Base-by-base conservation (phyloP, 805 yeast species). In the Priceomyces haplophilus region DNA sequence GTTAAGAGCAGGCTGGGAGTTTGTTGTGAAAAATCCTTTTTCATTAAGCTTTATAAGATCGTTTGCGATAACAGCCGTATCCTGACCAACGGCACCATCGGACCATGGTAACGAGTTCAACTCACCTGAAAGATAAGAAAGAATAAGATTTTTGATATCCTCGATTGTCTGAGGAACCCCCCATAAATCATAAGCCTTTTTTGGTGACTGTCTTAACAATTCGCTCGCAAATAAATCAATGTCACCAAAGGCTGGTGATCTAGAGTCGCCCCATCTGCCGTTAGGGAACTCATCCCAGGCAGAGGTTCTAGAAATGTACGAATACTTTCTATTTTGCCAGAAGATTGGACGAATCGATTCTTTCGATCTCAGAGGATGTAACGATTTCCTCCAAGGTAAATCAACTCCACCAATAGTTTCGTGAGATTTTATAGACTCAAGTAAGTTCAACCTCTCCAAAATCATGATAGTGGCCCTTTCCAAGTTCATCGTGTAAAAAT, bases 241-340 rank as follows among this genome's bases (percentile, higher is more conserved):
- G 50, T 87, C 95, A 55, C 96, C 96, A 66, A 85, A 90, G 1
- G 98, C 98, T 3, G 99, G 99, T 34, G 98, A 93, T 46, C 96
- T 75, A 3, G 97, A 87, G 62, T 93, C 97, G 56, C 99, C 99
- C 90, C 97, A 93, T 69, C 99, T 77, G 47, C 99, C 99, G 64
- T 91, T 93, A 40, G 99, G 99, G 59, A 91, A 93, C 64, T 93
- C 99, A 67, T 93, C 99, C 89, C 99, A 93, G 44, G 85, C 83
- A 19, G 93, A 80, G 7, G 97, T 91, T 63, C 98, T 78, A 37
- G 88, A 78, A 47, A 88, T 81, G 61, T 91, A 91, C 12, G 95
- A 82, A 63, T 85, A 85, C 56, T 90, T 90, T 70, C 97, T 80
- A 63, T 88, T 85, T 61, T 88, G 85, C 98, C 98, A 91, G 65